A percentile compares a stretch with the other conserved stretches of the same genome.
phyloP scores from a whole-genome alignment of 768 basidiomycete genomes.

The Boletus tylopilopsis region DNA sequence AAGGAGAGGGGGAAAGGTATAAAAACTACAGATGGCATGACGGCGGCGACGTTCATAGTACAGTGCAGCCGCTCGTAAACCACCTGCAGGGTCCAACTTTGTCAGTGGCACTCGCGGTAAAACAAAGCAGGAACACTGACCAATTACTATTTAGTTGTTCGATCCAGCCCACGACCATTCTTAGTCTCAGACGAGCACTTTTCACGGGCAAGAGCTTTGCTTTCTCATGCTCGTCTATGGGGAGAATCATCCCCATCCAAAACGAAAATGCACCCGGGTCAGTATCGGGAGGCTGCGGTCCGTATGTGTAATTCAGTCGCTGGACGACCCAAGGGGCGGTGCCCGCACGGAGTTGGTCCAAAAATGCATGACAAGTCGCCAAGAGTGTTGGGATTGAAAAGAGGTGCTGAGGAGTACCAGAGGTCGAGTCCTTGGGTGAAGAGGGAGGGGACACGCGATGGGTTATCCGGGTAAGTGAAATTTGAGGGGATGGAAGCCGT shows the following conservation, averaged over 20 bases:
- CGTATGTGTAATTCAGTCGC: constrained; percentile 74
- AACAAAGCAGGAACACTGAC: constrained; percentile 31
- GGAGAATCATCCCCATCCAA: constrained; percentile 88
- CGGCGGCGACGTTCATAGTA: constrained; percentile 35
- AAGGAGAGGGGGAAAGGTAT: constrained; percentile 1
- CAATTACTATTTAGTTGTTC: constrained; percentile 65
- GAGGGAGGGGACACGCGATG: constrained; percentile 10
- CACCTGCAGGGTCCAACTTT: constrained; percentile 56
- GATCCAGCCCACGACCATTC: constrained; percentile 93
- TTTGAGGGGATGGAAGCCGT: constrained; percentile 10
- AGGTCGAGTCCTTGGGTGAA: constrained; percentile 1
- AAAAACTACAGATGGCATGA: constrained; percentile 5
- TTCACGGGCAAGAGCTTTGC: constrained; percentile 81
- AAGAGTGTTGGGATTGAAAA: constrained; percentile 36
- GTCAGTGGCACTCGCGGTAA: constrained; percentile 16
- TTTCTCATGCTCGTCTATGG: constrained; percentile 89
- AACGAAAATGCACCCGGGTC: constrained; percentile 75
- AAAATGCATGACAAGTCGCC: constrained; percentile 55
- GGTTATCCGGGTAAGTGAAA: constrained; percentile 13
- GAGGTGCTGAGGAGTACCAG: constrained; percentile 1
- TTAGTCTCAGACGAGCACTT: constrained; percentile 70
- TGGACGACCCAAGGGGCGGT: constrained; percentile 94
- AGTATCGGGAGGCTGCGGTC: constrained; percentile 57
- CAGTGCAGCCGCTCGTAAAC: constrained; percentile 69
- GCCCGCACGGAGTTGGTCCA: constrained; percentile 58